Evolutionary conservation across 805 yeast genomes (phyloP).

Genomic region (Candida easanensis): DNA sequence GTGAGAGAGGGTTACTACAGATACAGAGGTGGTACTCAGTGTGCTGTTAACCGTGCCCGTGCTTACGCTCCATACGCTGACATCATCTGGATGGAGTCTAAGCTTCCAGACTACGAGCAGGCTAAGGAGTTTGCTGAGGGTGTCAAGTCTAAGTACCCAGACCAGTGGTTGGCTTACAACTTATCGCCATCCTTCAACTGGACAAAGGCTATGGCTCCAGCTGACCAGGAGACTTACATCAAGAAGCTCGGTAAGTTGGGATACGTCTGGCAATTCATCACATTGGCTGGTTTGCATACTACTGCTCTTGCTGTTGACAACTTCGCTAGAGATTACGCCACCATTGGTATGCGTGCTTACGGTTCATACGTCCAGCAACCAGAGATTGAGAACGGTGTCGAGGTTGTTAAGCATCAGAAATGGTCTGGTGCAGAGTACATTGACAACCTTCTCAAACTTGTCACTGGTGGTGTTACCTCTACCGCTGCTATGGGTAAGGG

Average conservation of each 20-base stretch:
- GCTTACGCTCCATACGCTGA: conserved; percentile 95
- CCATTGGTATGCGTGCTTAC: conserved; percentile 93
- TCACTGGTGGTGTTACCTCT: conserved; percentile 90
- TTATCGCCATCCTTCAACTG: conserved; percentile 97
- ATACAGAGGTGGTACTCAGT: conserved; percentile 93
- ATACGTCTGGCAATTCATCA: conserved; percentile 96
- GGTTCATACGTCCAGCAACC: conserved; percentile 83
- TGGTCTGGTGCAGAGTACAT: conserved; percentile 99
- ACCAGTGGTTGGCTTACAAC: conserved; percentile 96
- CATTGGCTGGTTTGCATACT: conserved; percentile 95
- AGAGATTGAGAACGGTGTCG: conserved; percentile 87
- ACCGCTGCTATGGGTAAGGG: conserved; percentile 99
- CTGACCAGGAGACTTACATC: conserved; percentile 89
- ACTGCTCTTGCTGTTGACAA: conserved; percentile 88
- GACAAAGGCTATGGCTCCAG: conserved; percentile 87
- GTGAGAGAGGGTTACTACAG: conserved; percentile 97
- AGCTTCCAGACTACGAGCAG: conserved; percentile 88
- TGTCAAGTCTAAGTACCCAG: conserved; percentile 74
- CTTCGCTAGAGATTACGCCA: conserved; percentile 74
- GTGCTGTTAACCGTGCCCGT: conserved; percentile 95
- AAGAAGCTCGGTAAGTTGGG: conserved; percentile 83
- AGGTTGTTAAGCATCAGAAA: conserved; percentile 95
- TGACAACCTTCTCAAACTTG: conserved; percentile 84
- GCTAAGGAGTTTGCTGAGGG: conserved; percentile 95
- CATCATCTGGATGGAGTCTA: conserved; percentile 97